Conservation (phyloP, 495 filamentous ascomycete genomes). For the Chaetomidium leptoderma region DNA sequence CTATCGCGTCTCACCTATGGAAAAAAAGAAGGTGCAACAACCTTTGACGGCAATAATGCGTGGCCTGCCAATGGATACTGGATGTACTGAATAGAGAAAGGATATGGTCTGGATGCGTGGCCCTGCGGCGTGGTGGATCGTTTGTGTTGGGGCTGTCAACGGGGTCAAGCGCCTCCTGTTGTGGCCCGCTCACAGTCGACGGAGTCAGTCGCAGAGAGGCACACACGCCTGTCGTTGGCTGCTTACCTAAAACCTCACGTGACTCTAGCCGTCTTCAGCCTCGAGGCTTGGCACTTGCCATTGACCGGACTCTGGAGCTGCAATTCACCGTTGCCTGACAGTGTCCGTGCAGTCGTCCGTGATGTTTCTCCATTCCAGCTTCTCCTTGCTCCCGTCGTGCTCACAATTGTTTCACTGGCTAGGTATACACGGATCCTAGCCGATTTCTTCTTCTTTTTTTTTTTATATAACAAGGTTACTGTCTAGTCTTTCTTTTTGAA, state of each 20-base stretch:
- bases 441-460: no score
- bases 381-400: no score
- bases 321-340: neutral
- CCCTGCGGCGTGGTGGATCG: neutral
- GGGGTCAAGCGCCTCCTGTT: slow-evolving; percentile 21
- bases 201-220: neutral
- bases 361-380: no score
- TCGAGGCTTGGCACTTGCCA: neutral
- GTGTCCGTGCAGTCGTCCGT: neutral
- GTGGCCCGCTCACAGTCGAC: slow-evolving; percentile 20
- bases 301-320: no score
- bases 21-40: slow-evolving; percentile 28
- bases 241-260: neutral
- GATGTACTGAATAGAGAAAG: no score
- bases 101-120: slow-evolving; percentile 25
- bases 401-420: no score
- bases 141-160: slow-evolving; percentile 8
- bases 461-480: no score
- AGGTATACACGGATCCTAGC: no score
- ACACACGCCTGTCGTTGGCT: neutral
- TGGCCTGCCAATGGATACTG: slow-evolving; percentile 31
- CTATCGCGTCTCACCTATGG: slow-evolving; percentile 18
- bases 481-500: no score
- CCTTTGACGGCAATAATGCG: slow-evolving; percentile 28
- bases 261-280: neutral